These are phyloP conservation scores for Camillea tinctor DNA, from an alignment of 2,329 filamentous ascomycete species.

Conservation along the genomic window DNA sequence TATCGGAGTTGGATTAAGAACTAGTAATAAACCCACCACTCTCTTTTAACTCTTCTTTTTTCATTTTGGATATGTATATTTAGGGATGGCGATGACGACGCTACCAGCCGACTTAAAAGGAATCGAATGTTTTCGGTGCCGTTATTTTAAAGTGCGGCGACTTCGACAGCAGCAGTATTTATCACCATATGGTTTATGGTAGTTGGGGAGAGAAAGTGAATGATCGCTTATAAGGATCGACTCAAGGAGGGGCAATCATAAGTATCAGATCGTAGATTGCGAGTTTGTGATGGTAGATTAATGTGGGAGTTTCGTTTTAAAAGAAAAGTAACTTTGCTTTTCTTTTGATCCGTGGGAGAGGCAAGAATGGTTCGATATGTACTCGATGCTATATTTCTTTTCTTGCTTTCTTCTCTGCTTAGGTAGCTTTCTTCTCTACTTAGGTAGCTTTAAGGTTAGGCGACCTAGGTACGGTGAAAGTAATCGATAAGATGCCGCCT, in stretches of 20 bases:
- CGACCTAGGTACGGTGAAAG: background rate
- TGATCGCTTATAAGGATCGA: background rate
- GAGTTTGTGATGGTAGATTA: background rate
- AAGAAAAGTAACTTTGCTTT: background rate
- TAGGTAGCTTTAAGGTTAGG: background rate
- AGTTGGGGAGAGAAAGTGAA: too few species aligned
- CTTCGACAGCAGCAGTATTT: background rate
- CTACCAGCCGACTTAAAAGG: background rate
- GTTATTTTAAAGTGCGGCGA: background rate
- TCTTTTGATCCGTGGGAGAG: background rate
- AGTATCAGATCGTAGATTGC: background rate
- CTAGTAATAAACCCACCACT: too few species aligned
- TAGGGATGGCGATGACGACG: background rate
- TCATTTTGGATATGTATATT: background rate
- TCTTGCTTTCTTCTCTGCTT: too few species aligned
- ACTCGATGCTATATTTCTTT: too few species aligned
- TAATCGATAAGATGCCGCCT: conserved; percentile 5
- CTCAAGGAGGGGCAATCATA: background rate
- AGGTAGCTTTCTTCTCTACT: too few species aligned
- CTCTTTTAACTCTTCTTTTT: background rate
- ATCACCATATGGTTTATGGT: too few species aligned
- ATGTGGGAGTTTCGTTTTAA: background rate
- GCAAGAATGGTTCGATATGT: background rate
- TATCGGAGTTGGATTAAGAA: background rate
- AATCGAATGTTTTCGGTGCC: background rate